Evolutionary conservation across 169 alveolate species (phyloP), one percentile per base, ranked within the genome.

Genomic region (Plasmodium vivax): DNA sequence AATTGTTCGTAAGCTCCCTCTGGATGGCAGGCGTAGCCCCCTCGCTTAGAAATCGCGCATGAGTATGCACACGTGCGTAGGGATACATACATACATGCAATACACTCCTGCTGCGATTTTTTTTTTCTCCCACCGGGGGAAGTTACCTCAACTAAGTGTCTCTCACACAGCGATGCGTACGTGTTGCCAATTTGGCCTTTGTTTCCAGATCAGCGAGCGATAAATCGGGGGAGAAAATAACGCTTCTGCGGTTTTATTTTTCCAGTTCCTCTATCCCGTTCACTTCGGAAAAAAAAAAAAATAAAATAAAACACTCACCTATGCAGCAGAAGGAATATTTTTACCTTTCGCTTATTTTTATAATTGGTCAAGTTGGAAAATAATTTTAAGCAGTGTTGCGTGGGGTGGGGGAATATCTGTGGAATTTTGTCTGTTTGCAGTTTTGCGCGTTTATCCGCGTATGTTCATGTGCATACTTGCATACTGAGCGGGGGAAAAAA

Each of bases 31-130:
- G 9, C 30, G 75, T 62, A 0, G 34, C 75, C 97, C 23, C 94
- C 98, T 62, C 36, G 14, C 34, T 2, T 27, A 27, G 12, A n/a
- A 62, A n/a, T 0, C 34, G 75, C 19, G 75, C 75, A 62, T 62
- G 34, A n/a, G 75, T 62, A 62, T 62, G 75, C 34, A 62, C 75
- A 23, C 9, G 75, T 62, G 75, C 36, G 75, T 62, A 62, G 14
- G 75, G 34, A 62, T 56, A 56, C 27, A 56, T 56, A 56, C 27
- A 56, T 62, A 62, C 34, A 47, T 47, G 12, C 12, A 47, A 47
- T 47, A 47, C 58, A 62, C 75, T 23, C 75, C 38, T 62, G 34
- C 14, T n/a, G 75, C 34, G 36, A 62, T 68, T 68, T 68, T 19
- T 27, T 68, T 68, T 68, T 10, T 56, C 7, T 10, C 5, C 38